Evolutionary conservation across 108 stramenopile genomes (phyloP), one percentile per base, ranked within the genome.

Genomic region (Aurantiochytrium sp.): DNA sequence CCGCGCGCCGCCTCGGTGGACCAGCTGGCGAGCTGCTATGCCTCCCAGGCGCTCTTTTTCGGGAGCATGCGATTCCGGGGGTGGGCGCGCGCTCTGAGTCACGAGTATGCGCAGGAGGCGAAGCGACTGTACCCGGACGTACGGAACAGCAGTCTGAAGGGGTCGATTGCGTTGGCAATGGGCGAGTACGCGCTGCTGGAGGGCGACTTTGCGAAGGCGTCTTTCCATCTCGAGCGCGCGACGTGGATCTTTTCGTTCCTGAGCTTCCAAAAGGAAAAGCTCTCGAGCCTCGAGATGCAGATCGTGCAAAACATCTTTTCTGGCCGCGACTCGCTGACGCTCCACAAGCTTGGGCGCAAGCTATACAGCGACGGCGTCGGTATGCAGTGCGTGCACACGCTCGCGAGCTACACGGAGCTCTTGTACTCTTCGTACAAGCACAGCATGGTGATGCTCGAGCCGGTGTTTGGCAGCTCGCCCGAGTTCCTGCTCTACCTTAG

Each of bases 1-100:
- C 73, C 73, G 24, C 15, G 39, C 27, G 73, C 73, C n/a, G 73
- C 73, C 42, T 81, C 73, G 45, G 19, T 81, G 19, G 73, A 81
- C 32, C 73, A 81, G 1, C 73, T 81, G 21, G 73, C 73, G 24
- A 24, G n/a, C 27, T 81, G 73, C 45, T 81, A 81, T 30, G 45
- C 45, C 10, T 41, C 42, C 2, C 42, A 41, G 24, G 39, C 42
- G 1, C 39, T 81, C 39, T 81, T 81, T 81, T 81, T 48, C 73
- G 73, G 6, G 6, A 24, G 73, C 27, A 48, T 81, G 73, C 15
- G 12, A 15, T 22, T 12, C 24, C 27, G 34, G 22, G 2, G 10
- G 17, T 81, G 73, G 73, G 73, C 73, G 24, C 39, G 45, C n/a
- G 73, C 8, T 6, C 21, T 81, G n/a, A 30, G 24, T 6, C 6